Percentiles rank a stretch among this genome's conserved stretches.
These are phyloP conservation scores for Ophiocordyceps camponoti-floridani DNA, from an alignment of 2,329 filamentous ascomycete species.

Conservation along the genomic window DNA sequence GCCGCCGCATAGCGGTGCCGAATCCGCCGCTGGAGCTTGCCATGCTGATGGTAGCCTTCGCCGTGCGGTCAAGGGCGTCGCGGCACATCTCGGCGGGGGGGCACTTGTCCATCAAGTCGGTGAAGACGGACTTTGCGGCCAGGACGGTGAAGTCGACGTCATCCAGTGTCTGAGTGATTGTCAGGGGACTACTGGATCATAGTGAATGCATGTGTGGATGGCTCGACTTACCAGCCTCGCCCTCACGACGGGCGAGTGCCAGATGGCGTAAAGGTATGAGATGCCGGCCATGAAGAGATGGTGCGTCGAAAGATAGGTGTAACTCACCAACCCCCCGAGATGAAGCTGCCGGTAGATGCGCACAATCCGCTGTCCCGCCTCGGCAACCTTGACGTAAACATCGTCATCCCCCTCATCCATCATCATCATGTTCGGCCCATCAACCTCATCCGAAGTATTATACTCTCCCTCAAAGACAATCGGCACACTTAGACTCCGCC, in stretches of 20 bases:
- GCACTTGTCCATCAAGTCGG: constrained; percentile 84
- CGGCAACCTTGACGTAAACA: constrained; percentile 86
- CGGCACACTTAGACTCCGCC: constrained; percentile 76
- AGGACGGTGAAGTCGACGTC: constrained; percentile 96
- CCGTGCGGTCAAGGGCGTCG: constrained; percentile 88
- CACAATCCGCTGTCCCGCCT: constrained; percentile 83
- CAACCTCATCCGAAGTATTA: constrained; percentile 44
- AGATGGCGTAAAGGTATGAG: constrained; percentile 91
- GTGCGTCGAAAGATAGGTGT: constrained; percentile 88
- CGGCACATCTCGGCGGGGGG: constrained; percentile 87
- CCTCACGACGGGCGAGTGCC: constrained; percentile 82
- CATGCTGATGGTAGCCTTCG: constrained; percentile 91
- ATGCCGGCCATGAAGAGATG: constrained; percentile 96
- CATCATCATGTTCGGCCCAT: constrained; percentile 46
- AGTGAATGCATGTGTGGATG: too few relatives aligned
- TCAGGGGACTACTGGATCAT: too few relatives aligned
- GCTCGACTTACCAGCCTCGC: constrained; percentile 48
- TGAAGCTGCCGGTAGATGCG: constrained; percentile 83
- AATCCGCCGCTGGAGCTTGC: constrained; percentile 76
- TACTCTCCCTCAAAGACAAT: constrained; percentile 69
- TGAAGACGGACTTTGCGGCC: constrained; percentile 80
- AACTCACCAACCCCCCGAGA: constrained; percentile 76
- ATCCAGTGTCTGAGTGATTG: constrained; percentile 48
- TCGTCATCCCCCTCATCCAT: constrained; percentile 69
- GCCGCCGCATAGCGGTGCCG: constrained; percentile 6